Evolutionary conservation across 2,329 filamentous ascomycete species (phyloP).

Genomic region (Periconia macrospinosa): DNA sequence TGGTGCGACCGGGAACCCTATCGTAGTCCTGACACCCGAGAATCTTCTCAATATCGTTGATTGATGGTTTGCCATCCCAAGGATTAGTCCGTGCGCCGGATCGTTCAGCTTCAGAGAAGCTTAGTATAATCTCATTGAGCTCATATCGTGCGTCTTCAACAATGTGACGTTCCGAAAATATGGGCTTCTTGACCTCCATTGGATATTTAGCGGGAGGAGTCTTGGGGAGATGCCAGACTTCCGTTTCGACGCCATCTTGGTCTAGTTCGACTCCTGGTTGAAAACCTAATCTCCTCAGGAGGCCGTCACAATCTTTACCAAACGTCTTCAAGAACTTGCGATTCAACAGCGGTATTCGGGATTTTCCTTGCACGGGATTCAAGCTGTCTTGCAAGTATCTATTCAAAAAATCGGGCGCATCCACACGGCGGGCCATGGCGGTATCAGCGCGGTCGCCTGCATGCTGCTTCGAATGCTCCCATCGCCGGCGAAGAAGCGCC

Average conservation of each 20-base stretch:
- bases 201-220: constrained; percentile 22
- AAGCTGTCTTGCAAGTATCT: constrained; percentile 64
- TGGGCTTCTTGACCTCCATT: constrained; percentile 13
- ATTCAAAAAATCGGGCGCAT: constrained; percentile 59
- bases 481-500: constrained; percentile 55
- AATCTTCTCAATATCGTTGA: constrained; percentile 41
- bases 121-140: constrained; percentile 55
- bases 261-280: constrained; percentile 34
- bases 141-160: constrained; percentile 65
- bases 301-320: constrained; percentile 61
- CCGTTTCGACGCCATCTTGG: constrained; percentile 26
- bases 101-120: constrained; percentile 35
- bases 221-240: constrained; percentile 38
- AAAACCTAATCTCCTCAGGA: constrained; percentile 64
- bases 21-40: constrained; percentile 42
- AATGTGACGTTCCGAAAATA: constrained; percentile 21
- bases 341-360: constrained; percentile 61
- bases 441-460: constrained; percentile 59
- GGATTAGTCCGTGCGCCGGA: constrained; percentile 31
- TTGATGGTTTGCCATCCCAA: constrained; percentile 38
- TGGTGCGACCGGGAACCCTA: constrained; percentile 24
- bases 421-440: constrained; percentile 54
- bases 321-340: constrained; percentile 67
- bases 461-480: constrained; percentile 54
- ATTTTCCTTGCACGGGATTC: constrained; percentile 52